Evolutionary conservation across 495 filamentous ascomycete species (phyloP).

Genomic region (Trichoderma gamsii): DNA sequence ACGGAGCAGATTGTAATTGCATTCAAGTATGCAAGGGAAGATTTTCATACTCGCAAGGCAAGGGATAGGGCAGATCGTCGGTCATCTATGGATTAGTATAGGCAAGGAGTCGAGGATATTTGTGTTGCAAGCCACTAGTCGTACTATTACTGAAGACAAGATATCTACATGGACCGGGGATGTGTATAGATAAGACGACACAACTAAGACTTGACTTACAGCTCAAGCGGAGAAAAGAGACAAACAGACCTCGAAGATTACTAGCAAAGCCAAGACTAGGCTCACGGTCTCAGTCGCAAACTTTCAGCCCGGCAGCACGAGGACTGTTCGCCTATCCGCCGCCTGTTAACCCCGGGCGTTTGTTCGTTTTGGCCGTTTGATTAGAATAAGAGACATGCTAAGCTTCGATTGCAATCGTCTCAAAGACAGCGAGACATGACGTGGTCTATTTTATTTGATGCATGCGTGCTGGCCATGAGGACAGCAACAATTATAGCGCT

Average conservation of each 20-base stretch:
- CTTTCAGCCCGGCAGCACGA: neutral
- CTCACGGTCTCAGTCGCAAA: neutral
- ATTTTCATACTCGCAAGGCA: neutral
- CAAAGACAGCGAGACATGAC: neutral
- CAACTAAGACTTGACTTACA: neutral
- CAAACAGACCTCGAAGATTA: too few relatives aligned
- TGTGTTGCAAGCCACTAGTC: neutral
- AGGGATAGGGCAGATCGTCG: neutral
- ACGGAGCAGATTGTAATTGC: neutral
- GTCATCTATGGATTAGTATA: neutral
- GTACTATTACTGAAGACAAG: neutral
- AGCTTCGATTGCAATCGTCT: neutral
- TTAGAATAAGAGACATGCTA: neutral
- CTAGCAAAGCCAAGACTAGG: too few relatives aligned
- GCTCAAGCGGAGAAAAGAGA: too few relatives aligned
- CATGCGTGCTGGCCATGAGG: neutral
- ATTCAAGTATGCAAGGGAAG: neutral
- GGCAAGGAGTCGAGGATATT: neutral
- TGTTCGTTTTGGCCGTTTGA: neutral
- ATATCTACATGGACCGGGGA: too few relatives aligned
- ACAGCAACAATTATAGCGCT: neutral
- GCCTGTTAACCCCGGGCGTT: neutral
- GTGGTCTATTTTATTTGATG: neutral
- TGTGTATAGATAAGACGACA: neutral
- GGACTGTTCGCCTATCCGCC: neutral